Evolutionary conservation across 768 basidiomycete species (phyloP).

Genomic region (Galerina sulciceps): DNA sequence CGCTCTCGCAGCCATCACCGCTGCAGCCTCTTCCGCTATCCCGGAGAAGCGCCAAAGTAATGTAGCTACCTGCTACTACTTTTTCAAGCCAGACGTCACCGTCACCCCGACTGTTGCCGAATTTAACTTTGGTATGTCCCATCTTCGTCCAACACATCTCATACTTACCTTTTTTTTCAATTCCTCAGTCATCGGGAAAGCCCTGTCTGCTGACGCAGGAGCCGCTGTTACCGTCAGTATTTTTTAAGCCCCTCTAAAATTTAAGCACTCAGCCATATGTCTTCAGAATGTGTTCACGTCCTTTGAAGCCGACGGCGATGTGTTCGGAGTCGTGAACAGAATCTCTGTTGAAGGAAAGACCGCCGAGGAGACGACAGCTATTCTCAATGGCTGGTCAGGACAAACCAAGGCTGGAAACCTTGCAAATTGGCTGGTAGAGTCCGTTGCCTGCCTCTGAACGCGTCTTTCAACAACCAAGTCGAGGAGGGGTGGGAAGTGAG

Average conservation of each 20-base stretch:
- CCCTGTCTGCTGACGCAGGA: not conserved
- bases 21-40: not conserved
- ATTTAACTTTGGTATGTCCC: conserved; percentile 6
- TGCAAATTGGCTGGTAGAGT: conserved; percentile 10
- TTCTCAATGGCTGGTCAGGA: conserved; percentile 7
- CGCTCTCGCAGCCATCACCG: not conserved
- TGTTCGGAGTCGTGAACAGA: conserved; percentile 4
- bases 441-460: not conserved
- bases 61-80: not conserved
- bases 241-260: not conserved
- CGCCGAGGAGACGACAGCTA: conserved; percentile 2
- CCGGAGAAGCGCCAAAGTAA: conserved; percentile 1
- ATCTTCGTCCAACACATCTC: not conserved
- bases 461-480: too few relatives aligned
- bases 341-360: conserved; percentile 3
- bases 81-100: conserved; percentile 4
- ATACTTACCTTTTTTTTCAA: too few relatives aligned
- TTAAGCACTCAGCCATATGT: not conserved
- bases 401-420: not conserved
- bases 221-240: not conserved
- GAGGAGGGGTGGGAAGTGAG: too few relatives aligned
- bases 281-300: conserved; percentile 1
- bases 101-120: conserved; percentile 3
- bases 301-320: not conserved
- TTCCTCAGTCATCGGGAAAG: not conserved